phyloP scores from a whole-genome alignment of 805 yeast species.

The Maudiozyma saulgeensis region DNA sequence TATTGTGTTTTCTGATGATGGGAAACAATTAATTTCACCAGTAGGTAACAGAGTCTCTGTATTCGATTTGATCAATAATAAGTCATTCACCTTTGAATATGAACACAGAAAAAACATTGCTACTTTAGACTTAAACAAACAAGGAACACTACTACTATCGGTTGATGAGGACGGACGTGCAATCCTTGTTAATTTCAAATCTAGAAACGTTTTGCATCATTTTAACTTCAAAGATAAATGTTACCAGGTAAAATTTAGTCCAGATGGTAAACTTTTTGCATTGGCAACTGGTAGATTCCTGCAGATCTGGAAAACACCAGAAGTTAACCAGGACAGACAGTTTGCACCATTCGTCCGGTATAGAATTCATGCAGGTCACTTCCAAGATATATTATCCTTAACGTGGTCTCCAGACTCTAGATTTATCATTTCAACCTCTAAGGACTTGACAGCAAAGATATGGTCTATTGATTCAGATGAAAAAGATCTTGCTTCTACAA shows the following conservation, averaged over 20 bases:
- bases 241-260: conserved; percentile 67
- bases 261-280: conserved; percentile 83
- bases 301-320: conserved; percentile 92
- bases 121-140: conserved; percentile 72
- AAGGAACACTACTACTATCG: conserved; percentile 67
- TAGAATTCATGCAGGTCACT: conserved; percentile 88
- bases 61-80: conserved; percentile 76
- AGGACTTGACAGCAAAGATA: conserved; percentile 81
- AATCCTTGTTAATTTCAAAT: conserved; percentile 72
- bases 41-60: conserved; percentile 90
- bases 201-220: conserved; percentile 83
- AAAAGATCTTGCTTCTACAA: conserved; percentile 63
- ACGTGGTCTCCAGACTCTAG: conserved; percentile 90
- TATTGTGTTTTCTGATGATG: conserved; percentile 75
- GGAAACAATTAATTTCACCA: conserved; percentile 73
- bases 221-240: conserved; percentile 84
- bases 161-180: conserved; percentile 92
- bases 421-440: conserved; percentile 75
- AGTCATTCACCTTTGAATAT: conserved; percentile 80
- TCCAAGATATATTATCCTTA: conserved; percentile 63
- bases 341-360: conserved; percentile 94
- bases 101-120: conserved; percentile 84
- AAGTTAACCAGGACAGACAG: conserved; percentile 69
- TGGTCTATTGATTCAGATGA: conserved; percentile 67
- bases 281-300: conserved; percentile 72